phyloP scores from a whole-genome alignment of 1,284 basidiomycete species.

The Chalciporus sp. region DNA sequence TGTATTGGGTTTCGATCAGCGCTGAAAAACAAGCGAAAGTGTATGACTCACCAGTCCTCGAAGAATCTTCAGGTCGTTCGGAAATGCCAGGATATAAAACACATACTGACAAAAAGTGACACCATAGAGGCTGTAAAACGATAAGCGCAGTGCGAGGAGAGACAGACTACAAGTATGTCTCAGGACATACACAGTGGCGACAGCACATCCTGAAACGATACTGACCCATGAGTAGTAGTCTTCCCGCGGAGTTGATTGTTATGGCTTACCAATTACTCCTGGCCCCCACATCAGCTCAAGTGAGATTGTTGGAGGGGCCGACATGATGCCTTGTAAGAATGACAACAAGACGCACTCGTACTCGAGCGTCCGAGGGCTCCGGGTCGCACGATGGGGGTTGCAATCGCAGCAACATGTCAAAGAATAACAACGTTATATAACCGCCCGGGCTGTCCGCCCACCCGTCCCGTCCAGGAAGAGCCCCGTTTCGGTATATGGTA shows the following conservation, averaged over 20 bases:
- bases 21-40: background rate
- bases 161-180: background rate
- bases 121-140: background rate
- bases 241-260: background rate
- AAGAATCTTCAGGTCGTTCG: background rate
- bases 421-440: too few relatives aligned
- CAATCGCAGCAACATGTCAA: too few relatives aligned
- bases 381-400: too few relatives aligned
- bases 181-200: background rate
- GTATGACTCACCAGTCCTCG: background rate
- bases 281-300: background rate
- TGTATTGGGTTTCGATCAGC: background rate
- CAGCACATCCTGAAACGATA: background rate
- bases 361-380: too few relatives aligned
- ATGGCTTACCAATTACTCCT: background rate
- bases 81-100: background rate
- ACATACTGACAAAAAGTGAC: background rate
- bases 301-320: background rate
- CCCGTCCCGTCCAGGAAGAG: too few relatives aligned
- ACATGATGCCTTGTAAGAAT: background rate
- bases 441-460: too few relatives aligned
- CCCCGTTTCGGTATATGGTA: too few relatives aligned
- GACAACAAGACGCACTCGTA: background rate
- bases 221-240: background rate
- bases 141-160: background rate